Base-by-base conservation (phyloP, 2,329 filamentous ascomycete species). In the Sporothrix phasma region DNA sequence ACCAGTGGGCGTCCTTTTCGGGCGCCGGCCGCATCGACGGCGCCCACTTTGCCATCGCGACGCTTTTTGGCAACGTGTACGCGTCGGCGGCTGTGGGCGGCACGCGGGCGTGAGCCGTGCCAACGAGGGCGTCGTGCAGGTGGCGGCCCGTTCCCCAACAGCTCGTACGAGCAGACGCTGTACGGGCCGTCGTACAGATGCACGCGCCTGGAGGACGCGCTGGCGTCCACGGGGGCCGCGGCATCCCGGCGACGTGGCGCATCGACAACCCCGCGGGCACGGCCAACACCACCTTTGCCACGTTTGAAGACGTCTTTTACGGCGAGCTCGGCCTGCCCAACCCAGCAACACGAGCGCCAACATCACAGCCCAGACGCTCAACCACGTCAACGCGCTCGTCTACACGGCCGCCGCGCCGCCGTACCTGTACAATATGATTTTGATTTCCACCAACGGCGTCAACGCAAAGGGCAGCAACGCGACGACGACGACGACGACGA, bases 141-240 rank as follows among this genome's bases (percentile, higher is more conserved):
- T 60, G 29, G 13, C 26, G 11, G 45, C 63, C 59, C 65, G 5
- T 41, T 41, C 11, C 46, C 54, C 59, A 65, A 66, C 39, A 26
- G 63, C 3, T 54, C 62, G 6, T 65, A 66, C 60, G 60, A 65
- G 22, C 65, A 64, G 51, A 58, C 51, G 4, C 22, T 66, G 2
- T 66, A 66, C 43, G 65, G 65, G 1, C 65, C 65, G 2, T 64
- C 65, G 17, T 66, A 66, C 65, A 63, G 61, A 22, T 66, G 65
- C 58, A 47, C 45, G 37, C 61, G 45, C 39, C 31, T 66, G 19
- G 11, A n/a, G 13, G 62, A 66, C 5, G 62, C 58, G 1, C 11
- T 66, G 6, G 51, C 26, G 5, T 17, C 31, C 37, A 58, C 22
- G 41, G 22, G n/a, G 51, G 51, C 8, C 13, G 6, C 1, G 51